Evolutionary conservation across 331 rosid species (phyloP), one percentile per base, ranked within the genome.

Genomic region (Cydonia oblonga): DNA sequence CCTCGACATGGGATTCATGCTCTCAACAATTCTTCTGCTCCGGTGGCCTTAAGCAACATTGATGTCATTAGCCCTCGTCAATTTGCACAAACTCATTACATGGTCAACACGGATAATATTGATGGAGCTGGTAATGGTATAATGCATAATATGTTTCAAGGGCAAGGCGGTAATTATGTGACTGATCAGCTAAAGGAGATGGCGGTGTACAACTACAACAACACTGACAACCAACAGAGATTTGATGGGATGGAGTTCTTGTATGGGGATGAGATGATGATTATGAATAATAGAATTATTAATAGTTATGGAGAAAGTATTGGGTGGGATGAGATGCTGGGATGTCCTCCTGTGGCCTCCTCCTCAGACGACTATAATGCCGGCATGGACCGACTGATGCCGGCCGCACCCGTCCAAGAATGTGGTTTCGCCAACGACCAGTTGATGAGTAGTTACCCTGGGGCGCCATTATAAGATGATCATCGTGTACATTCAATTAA

Each of bases 181-280:
- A 74, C 71, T 15, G 72, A 70, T 2, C 72, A 66, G 60, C 68
- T 85, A 23, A 85, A 79, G 78, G 89, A 82, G 58, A 44, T 82
- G 61, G 61, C 9, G 73, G 84, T 71, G 24, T 68, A 54, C 40
- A 76, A 60, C 75, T 8, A 22, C 63, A 57, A 57, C 75, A n/a
- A 22, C 30, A 57, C 24, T 12, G 18, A 60, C 65, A 81, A 79
- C 67, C 79, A 84, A 9, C 81, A 78, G 22, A 74, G 76, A 30
- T 61, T 79, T 52, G 86, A 86, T 24, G 98, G 88, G 81, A 60
- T 87, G 76, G 92, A 86, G 64, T 82, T 83, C 65, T 74, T 88
- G 2, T 76, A 62, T 56, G 86, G 79, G 10, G 89, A 83, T 16
- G 88, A 82, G 42, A 68, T 75, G 46, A 56, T 51, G 49, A 11